Base-by-base conservation (phyloP, 768 basidiomycete species). In the Fomitopsis serialis region DNA sequence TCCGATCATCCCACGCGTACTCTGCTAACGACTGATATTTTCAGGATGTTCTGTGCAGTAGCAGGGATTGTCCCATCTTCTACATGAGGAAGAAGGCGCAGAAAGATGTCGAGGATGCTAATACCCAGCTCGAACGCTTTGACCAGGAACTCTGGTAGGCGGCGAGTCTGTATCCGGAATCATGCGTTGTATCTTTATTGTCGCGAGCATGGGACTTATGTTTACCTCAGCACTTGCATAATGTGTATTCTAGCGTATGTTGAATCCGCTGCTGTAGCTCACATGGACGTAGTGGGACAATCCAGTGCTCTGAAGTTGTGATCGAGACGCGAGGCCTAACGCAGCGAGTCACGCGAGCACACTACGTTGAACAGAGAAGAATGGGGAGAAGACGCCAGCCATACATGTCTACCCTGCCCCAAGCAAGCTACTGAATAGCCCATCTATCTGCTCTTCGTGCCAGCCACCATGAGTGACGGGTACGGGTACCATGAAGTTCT, bases 11-110 rank as follows among this genome's bases (percentile, higher is more conserved):
- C 32, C 34, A 6, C 52, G 34, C 34, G 24, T 42, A 24, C 23
- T 3, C 44, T 22, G 22, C 44, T 23, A 10, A 48, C 48, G 37
- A 15, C 6, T 15, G 4, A 21, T 45, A 29, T 36, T 29, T 49
- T 10, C 60, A 97, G 91, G 97, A 99, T 65, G 97, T 98, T 9
- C 74, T 99, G 25, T 99, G 96, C 66, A 89, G 92, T 0, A 94
- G 91, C 65, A 95, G 91, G 65, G 97, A 99, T 70, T 99, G 97
- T 61, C 97, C 97, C 0, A 98, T 98, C 55, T 99, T 95, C 71
- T 99, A 99, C 67, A 93, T 97, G 87, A 76, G 97, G 42, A 98
- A 98, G 74, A 98, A 98, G 64, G 87, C 95, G 9, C 97, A 98
- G 70, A 98, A 98, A 68, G 96, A 98, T 64, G 97, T 96, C 0